These are phyloP conservation scores for Spathaspora passalidarum DNA, from an alignment of 805 yeast genomes.

Conservation along the genomic window DNA sequence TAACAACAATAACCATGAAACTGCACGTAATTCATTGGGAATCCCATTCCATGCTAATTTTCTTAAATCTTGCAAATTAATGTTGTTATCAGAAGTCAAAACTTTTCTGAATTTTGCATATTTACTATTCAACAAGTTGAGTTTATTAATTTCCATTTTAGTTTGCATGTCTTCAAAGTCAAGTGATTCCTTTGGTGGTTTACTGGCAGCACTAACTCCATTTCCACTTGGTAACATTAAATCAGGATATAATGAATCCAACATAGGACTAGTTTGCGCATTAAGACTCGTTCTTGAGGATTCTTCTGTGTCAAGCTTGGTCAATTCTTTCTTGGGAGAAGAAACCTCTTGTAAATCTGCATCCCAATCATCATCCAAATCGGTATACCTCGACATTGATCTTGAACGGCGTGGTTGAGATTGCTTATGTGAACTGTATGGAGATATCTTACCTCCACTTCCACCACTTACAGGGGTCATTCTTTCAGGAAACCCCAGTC, in stretches of 20 bases:
- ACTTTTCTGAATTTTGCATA: slow-evolving; percentile 66
- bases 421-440: not conserved
- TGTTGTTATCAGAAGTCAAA: slow-evolving; percentile 45
- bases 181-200: slow-evolving; percentile 7
- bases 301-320: not conserved
- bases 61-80: slow-evolving; percentile 68
- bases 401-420: slow-evolving; percentile 11
- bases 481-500: too few species aligned
- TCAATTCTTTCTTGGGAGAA: slow-evolving; percentile 14
- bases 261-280: slow-evolving; percentile 24
- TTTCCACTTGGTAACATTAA: slow-evolving; percentile 20
- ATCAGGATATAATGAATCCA: slow-evolving; percentile 39
- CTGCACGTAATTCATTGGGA: slow-evolving; percentile 75
- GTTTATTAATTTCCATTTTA: slow-evolving; percentile 49
- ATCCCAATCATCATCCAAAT: slow-evolving; percentile 91
- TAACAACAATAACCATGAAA: slow-evolving; percentile 83
- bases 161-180: slow-evolving; percentile 29
- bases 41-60: slow-evolving; percentile 93
- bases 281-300: slow-evolving; percentile 17
- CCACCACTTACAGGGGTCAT: not conserved
- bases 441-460: slow-evolving; percentile 4
- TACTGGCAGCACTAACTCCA: too few species aligned
- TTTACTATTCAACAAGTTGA: slow-evolving; percentile 59
- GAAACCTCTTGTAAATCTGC: slow-evolving; percentile 52
- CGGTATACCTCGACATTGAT: slow-evolving; percentile 47